phyloP scores from a whole-genome alignment of 164 flowering plant species.

The Umbilicus rupestris region DNA sequence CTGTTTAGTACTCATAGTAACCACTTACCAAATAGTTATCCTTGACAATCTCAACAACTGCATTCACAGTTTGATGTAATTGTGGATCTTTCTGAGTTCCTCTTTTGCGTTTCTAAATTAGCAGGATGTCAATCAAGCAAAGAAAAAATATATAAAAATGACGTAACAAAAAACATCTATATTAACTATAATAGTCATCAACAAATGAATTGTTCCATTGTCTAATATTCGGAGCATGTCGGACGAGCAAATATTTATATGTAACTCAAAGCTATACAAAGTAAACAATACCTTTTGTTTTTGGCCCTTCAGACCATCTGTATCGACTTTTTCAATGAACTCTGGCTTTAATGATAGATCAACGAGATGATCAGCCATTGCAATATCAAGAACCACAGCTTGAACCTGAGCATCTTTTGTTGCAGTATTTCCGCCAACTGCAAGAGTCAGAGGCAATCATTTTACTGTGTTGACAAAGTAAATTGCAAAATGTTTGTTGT shows the following conservation, averaged over 20 bases:
- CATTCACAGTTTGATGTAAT: conserved; percentile 63
- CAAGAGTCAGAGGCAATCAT: conserved; percentile 8
- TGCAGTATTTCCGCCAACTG: conserved; percentile 53
- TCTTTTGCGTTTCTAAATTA: conserved; percentile 61
- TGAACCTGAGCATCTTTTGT: conserved; percentile 43
- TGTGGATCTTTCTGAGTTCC: conserved; percentile 36
- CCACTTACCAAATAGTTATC: conserved; percentile 76
- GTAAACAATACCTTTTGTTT: conserved; percentile 34
- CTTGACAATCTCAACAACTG: conserved; percentile 77
- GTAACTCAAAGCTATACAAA: not conserved
- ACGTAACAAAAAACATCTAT: not conserved
- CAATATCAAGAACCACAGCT: conserved; percentile 79
- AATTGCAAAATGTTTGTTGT: conserved; percentile 6
- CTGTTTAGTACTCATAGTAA: not conserved
- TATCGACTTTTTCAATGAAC: conserved; percentile 26
- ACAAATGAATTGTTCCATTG: not conserved
- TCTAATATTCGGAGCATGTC: not conserved
- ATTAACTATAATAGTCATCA: not conserved
- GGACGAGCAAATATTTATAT: not conserved
- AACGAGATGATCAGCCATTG: conserved; percentile 57
- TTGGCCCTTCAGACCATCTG: conserved; percentile 14
- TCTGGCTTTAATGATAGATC: conserved; percentile 79
- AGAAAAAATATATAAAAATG: not conserved
- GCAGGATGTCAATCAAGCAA: conserved; percentile 3
- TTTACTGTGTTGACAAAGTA: not conserved